Evolutionary conservation across 305 asterid genomes (phyloP).

Genomic region (Rubia peregrina): DNA sequence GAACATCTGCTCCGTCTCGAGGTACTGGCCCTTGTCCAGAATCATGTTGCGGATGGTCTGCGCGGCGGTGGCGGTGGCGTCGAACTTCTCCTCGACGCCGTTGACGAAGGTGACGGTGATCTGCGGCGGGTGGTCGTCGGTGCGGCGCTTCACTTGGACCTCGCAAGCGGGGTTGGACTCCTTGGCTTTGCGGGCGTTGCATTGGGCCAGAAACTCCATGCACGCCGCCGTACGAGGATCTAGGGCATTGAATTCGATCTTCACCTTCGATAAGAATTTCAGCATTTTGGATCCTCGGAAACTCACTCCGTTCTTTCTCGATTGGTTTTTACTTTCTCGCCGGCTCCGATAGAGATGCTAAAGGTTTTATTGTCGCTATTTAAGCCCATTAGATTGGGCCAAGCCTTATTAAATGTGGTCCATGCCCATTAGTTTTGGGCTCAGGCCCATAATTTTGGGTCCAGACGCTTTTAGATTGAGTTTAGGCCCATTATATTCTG

Average conservation of each 20-base stretch:
- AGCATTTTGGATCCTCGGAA: conserved; percentile 32
- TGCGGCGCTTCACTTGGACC: conserved; percentile 85
- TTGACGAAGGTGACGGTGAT: conserved; percentile 84
- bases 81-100: conserved; percentile 73
- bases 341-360: background rate
- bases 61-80: conserved; percentile 76
- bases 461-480: too few relatives aligned
- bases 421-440: too few relatives aligned
- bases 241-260: conserved; percentile 79
- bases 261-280: conserved; percentile 84
- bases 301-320: background rate
- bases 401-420: too few relatives aligned
- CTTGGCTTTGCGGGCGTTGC: conserved; percentile 81
- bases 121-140: conserved; percentile 77
- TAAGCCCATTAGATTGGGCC: background rate
- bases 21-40: conserved; percentile 70
- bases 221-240: conserved; percentile 81
- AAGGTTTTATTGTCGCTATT: too few relatives aligned
- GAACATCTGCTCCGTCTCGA: conserved; percentile 91
- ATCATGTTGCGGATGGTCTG: conserved; percentile 71
- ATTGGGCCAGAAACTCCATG: conserved; percentile 90
- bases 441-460: too few relatives aligned
- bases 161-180: conserved; percentile 86
- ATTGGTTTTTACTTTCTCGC: background rate
- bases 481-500: too few relatives aligned